Evolutionary conservation across 2,329 filamentous ascomycete species (phyloP).

Genomic region (Xylaria digitata): DNA sequence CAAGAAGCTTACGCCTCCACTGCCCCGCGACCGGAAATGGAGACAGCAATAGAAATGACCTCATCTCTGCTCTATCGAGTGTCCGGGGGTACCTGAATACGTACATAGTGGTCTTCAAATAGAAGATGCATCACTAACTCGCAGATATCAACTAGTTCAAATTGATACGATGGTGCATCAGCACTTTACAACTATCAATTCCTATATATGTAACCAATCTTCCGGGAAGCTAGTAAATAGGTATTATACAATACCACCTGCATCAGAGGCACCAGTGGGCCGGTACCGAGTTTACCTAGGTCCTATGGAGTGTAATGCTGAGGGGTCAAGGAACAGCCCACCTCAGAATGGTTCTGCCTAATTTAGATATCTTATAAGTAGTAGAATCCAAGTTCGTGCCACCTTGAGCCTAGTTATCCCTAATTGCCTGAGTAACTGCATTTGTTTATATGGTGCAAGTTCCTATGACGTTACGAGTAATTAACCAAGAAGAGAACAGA

Average conservation of each 20-base stretch:
- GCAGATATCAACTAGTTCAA: too few species aligned
- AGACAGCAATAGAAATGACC: not conserved
- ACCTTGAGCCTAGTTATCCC: not conserved
- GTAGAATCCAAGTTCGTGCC: not conserved
- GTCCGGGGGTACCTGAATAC: not conserved
- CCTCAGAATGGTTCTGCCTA: constrained; percentile 1
- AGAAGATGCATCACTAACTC: too few species aligned
- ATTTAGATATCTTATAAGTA: constrained; percentile 1
- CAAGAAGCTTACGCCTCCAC: constrained; percentile 3
- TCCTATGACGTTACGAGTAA: constrained; percentile 42
- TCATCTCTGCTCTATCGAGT: not conserved
- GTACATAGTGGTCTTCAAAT: too few species aligned
- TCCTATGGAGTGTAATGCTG: not conserved
- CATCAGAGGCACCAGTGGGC: too few species aligned
- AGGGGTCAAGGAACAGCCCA: constrained; percentile 9
- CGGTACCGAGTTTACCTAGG: too few species aligned
- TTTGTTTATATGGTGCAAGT: not conserved
- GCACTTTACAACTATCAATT: too few species aligned
- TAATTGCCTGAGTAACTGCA: not conserved
- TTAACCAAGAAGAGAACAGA: constrained; percentile 61
- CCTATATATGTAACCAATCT: too few species aligned
- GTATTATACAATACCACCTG: too few species aligned
- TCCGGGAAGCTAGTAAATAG: too few species aligned
- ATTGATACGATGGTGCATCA: too few species aligned
- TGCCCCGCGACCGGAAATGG: constrained; percentile 22